Evolutionary conservation across 257 asterid genomes (phyloP).

Genomic region (Thymus quinquecostatus): DNA sequence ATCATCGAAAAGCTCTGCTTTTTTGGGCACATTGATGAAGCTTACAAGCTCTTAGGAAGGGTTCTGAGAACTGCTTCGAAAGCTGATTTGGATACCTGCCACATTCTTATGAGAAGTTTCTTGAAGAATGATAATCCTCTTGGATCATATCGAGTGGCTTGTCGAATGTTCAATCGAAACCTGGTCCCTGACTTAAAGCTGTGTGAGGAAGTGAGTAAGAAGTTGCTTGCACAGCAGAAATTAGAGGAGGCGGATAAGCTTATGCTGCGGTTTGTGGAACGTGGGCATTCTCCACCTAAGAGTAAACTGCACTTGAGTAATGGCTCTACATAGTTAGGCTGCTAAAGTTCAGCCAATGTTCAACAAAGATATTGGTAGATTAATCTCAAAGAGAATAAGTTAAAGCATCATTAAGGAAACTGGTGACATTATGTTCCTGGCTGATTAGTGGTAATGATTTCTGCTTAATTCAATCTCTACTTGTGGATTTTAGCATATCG

Average conservation of each 20-base stretch:
- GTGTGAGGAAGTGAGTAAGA: conserved; percentile 76
- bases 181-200: conserved; percentile 79
- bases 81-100: conserved; percentile 69
- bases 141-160: conserved; percentile 81
- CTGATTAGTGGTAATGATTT: conserved; percentile 6
- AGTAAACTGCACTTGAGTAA: conserved; percentile 24
- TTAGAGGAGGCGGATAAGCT: conserved; percentile 83
- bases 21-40: conserved; percentile 69
- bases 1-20: conserved; percentile 80
- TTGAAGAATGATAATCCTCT: conserved; percentile 66
- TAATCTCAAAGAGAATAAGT: neutral
- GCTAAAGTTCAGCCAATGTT: conserved; percentile 8
- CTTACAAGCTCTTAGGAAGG: conserved; percentile 75
- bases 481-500: conserved; percentile 12
- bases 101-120: conserved; percentile 64
- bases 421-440: conserved; percentile 9
- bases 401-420: conserved; percentile 15
- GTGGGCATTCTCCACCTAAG: conserved; percentile 51
- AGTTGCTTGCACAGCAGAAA: conserved; percentile 51
- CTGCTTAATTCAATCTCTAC: neutral
- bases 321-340: conserved; percentile 17
- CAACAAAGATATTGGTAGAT: neutral
- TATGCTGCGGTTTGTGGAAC: conserved; percentile 83
- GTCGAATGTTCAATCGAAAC: conserved; percentile 89
- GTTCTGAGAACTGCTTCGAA: conserved; percentile 75